Conservation (phyloP, 2,329 filamentous ascomycete genomes). For the Blastomyces parvus region DNA sequence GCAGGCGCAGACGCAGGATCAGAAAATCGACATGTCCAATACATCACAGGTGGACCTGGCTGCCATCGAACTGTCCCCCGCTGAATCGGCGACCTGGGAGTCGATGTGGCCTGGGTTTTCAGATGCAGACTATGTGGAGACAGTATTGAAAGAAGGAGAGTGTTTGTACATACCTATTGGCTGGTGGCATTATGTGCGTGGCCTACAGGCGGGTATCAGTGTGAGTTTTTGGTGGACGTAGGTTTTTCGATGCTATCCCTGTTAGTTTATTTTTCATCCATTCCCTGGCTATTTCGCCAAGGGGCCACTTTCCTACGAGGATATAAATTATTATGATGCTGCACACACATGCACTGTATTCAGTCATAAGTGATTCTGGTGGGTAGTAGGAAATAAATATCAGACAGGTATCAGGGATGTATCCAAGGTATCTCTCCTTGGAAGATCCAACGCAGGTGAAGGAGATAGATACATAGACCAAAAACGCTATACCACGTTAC, state of each 20-base stretch:
- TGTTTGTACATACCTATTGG: conserved; percentile 82
- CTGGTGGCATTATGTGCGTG: conserved; percentile 97
- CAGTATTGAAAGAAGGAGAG: conserved; percentile 68
- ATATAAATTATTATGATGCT: neutral
- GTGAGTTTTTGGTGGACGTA: conserved; percentile 86
- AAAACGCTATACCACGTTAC: neutral
- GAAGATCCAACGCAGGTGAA: neutral
- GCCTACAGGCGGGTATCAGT: conserved; percentile 77
- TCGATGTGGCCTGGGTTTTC: conserved; percentile 47
- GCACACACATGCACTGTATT: neutral
- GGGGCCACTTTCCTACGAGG: neutral
- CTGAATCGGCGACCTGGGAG: conserved; percentile 35
- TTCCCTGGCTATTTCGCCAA: neutral
- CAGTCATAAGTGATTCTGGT: neutral
- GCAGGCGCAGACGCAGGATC: conserved; percentile 39
- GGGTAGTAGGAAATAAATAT: neutral
- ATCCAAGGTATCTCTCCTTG: neutral
- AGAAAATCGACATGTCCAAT: conserved; percentile 82
- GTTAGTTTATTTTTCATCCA: neutral
- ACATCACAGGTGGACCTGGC: conserved; percentile 74
- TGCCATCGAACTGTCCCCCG: conserved; percentile 48
- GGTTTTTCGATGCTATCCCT: neutral
- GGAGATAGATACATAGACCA: neutral
- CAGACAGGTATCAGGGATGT: neutral
- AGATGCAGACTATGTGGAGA: conserved; percentile 60